phyloP scores from a whole-genome alignment of 345 rosid genomes.

The Pistacia integerrima region DNA sequence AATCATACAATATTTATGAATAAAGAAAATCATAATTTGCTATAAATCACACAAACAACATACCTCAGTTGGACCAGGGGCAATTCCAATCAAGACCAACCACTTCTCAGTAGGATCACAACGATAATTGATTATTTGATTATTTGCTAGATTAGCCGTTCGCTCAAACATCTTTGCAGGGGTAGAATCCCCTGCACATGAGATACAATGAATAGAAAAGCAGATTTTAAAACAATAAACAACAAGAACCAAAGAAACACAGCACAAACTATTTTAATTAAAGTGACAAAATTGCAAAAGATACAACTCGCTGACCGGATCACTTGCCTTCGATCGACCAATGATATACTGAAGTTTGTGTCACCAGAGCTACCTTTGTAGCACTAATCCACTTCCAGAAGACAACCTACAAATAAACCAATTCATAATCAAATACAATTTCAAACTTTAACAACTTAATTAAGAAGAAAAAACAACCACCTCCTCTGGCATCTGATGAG shows the following conservation, averaged over 20 bases:
- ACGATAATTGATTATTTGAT: conserved; percentile 93
- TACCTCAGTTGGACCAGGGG: too few species aligned
- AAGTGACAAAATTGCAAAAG: too few species aligned
- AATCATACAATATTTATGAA: too few species aligned
- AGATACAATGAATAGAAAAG: neutral
- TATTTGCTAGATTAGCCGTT: conserved; percentile 86
- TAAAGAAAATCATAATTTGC: too few species aligned
- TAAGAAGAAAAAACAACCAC: conserved; percentile 32
- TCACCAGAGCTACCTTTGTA: conserved; percentile 91
- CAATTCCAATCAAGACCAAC: conserved; percentile 47
- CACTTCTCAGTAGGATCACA: conserved; percentile 97
- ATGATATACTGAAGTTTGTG: conserved; percentile 87
- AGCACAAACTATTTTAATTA: neutral
- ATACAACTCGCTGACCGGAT: too few species aligned
- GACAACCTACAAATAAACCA: conserved; percentile 55
- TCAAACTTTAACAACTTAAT: neutral
- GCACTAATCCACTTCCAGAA: conserved; percentile 99
- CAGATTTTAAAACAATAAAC: neutral
- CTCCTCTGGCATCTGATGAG: conserved; percentile 99
- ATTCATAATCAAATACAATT: neutral
- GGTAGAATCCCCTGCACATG: conserved; percentile 78
- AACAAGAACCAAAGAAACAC: neutral
- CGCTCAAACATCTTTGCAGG: conserved; percentile 97
- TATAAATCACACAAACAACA: too few species aligned
- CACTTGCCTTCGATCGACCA: conserved; percentile 93